Base-by-base conservation (phyloP, 495 filamentous ascomycete species). In the Lasiosphaeriaceae sp. region DNA sequence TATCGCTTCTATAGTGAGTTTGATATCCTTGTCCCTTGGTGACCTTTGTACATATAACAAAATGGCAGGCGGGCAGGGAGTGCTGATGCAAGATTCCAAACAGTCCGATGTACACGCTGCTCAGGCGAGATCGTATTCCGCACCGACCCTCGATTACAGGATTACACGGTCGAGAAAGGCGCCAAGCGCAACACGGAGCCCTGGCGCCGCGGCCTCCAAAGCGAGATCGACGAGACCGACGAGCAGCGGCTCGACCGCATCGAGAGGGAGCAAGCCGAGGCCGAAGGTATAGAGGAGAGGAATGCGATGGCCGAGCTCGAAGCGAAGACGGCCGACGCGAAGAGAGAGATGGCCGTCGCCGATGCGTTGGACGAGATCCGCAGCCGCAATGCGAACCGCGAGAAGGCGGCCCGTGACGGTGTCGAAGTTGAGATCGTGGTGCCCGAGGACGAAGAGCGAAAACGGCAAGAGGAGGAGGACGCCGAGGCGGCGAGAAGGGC, bases 341-440 rank as follows among this genome's bases (percentile, higher is more conserved):
- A 94, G 78, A 77, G 87, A 54, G 95, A 97, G 76, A 97, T 99
- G 95, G 88, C 86, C 47, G 88, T 97, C 62, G 95, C 95, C 35
- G 95, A 99, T 76, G 90, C 90, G 29, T 73, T 99, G 60, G 95
- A 99, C 72, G 92, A 97, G 74, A 97, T 97, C 47, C 78, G 94
- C 55, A 90, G 85, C 39, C 73, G 93, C 61, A 99, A 97, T 77
- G 95, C 94, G 17, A 79, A 90, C 61, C 81, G 92, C 23, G 89
- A 92, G 72, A 78, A 87, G 62, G 86, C 84, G 52, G 84, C 87
- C 52, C 77, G 83, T 56, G 85, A 84, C 24, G 62, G 55, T 2
- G 79, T 77, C 7, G 76, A 77, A 47, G 69, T 82, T 14, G 71
- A 76, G 29, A 66, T 72, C 35, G 71, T 75, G 14, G 76, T 74